Evolutionary conservation across 2,329 filamentous ascomycete genomes (phyloP), one percentile per base, ranked within the genome.

Genomic region (Neopestalotiopsis sp.): DNA sequence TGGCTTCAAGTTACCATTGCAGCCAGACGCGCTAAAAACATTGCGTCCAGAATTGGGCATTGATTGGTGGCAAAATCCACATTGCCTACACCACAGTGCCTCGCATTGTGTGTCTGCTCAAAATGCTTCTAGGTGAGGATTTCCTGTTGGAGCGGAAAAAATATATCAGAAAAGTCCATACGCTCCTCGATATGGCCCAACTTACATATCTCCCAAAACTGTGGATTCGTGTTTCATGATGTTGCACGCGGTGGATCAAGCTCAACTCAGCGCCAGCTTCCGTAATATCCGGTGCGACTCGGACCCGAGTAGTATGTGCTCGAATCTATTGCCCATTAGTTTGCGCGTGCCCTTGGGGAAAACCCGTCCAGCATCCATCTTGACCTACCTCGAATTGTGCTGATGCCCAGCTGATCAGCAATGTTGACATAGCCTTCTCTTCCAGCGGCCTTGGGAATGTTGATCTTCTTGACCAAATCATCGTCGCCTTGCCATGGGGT

Each of bases 341-440:
- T 14, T 53, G 9, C 20, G 45, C 20, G 4, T 4, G 24, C 24
- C 20, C 9, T 20, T n/a, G 20, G 24, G 24, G 3, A 17, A 53
- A 9, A 6, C 5, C 7, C 45, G 9, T 3, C 5, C 5, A 17
- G 14, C 3, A n/a, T 53, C 17, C 17, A 53, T 7, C 7, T n/a
- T 17, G 7, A 30, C 80, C 42, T 78, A 87, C 87, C 88, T 80
- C 89, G 80, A n/a, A 76, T 69, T 0, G 77, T 77, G 70, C 84
- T 87, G 70, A 91, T 82, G 1, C 89, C 89, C n/a, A 91, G 79
- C 75, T 90, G 86, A 24, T 83, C 78, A 1, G 87, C 89, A 3
- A 91, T 85, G 74, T 91, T 91, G 61, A 90, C 80, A 72, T 91
- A 91, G 0, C 89, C 89, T 45, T 90, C 88, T 0, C 74, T 74